Conservation (phyloP, 2,329 filamentous ascomycete species). For the Paracorniculantispora psalliotae region DNA sequence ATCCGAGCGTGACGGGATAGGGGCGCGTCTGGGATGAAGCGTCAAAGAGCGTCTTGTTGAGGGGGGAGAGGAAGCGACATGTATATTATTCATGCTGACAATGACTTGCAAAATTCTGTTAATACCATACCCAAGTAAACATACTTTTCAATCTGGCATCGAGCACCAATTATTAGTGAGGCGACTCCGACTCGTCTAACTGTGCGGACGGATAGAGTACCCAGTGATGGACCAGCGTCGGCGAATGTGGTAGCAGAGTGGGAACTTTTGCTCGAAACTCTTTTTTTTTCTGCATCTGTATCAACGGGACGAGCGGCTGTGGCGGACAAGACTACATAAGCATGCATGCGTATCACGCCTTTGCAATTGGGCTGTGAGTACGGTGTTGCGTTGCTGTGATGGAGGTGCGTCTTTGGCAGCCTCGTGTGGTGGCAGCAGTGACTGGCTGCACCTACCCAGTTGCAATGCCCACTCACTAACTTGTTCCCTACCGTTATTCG, state of each 20-base stretch:
- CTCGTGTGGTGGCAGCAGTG: too few species aligned
- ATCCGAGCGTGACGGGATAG: constrained; percentile 13
- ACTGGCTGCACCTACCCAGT: too few species aligned
- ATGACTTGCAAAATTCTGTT: too few species aligned
- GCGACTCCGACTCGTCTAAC: too few species aligned
- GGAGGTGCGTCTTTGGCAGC: too few species aligned
- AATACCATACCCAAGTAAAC: too few species aligned
- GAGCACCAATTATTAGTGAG: too few species aligned
- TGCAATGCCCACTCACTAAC: too few species aligned
- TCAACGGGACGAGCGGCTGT: not conserved
- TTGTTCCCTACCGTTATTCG: too few species aligned
- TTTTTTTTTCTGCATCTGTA: not conserved
- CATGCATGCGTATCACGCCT: not conserved
- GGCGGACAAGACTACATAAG: not conserved
- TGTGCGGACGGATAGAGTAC: not conserved
- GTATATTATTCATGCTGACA: not conserved
- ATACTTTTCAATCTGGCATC: too few species aligned
- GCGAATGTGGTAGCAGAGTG: not conserved
- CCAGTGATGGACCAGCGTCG: not conserved
- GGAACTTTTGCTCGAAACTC: not conserved
- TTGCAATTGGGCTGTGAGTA: not conserved
- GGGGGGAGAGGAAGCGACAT: not conserved
- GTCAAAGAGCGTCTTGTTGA: not conserved
- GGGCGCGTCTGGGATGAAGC: not conserved
- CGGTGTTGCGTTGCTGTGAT: not conserved